phyloP scores from a whole-genome alignment of 73 alveolate species.

The Symbiodinium pilosum region DNA sequence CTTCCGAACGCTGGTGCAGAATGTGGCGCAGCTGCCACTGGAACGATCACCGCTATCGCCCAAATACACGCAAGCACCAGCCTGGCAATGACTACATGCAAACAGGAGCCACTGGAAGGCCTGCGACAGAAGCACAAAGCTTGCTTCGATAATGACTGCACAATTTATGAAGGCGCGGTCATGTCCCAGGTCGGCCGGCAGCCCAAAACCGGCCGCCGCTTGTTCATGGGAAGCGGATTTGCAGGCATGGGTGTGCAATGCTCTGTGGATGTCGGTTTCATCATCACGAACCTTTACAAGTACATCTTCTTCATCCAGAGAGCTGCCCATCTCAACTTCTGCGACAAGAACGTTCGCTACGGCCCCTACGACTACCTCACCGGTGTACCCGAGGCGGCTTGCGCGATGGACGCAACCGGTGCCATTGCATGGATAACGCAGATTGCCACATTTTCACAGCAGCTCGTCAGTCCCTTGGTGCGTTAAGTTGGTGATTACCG shows the following conservation, averaged over 20 bases:
- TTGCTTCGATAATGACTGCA: too few species aligned
- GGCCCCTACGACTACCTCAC: constrained; percentile 74
- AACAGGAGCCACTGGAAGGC: too few species aligned
- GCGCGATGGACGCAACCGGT: constrained; percentile 66
- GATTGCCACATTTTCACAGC: not conserved
- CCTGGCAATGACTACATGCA: too few species aligned
- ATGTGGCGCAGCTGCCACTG: too few species aligned
- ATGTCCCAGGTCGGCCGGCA: too few species aligned
- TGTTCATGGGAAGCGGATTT: constrained; percentile 52
- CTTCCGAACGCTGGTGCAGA: too few species aligned
- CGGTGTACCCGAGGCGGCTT: constrained; percentile 61
- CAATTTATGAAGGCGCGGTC: too few species aligned
- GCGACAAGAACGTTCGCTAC: constrained; percentile 41
- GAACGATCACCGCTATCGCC: too few species aligned
- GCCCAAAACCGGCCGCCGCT: not conserved
- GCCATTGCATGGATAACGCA: constrained; percentile 61
- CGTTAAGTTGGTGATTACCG: too few species aligned
- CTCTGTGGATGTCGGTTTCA: constrained; percentile 68
- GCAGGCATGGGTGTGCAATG: constrained; percentile 74
- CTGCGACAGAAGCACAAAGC: too few species aligned
- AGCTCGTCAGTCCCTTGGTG: not conserved
- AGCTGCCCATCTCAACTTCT: constrained; percentile 24
- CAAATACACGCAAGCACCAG: too few species aligned
- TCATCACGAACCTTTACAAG: constrained; percentile 37
- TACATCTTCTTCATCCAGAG: constrained; percentile 48